Base-by-base conservation (phyloP, 148 eudicot species). In the Pouteria glomerata region DNA sequence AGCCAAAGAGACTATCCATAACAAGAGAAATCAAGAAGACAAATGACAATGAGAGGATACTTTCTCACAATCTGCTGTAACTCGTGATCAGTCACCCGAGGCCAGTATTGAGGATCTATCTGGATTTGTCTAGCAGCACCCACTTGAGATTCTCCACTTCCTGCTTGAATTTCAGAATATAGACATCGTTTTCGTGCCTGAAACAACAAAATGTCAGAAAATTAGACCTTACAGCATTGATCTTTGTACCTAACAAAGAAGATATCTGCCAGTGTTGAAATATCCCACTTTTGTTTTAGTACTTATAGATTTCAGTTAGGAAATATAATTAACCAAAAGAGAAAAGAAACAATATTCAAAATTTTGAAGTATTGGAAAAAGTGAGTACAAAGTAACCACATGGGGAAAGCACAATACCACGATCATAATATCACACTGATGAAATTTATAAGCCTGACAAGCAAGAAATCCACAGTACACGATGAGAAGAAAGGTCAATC, bases 161-260 rank as follows among this genome's bases (percentile, higher is more conserved):
- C 71, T 24, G 27, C 51, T 55, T 75, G 79, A 69, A 55, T 62
- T 76, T 79, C 87, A 50, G 71, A 62, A 60, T 72, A 53, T 31
- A 78, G 72, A 52, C 81, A 68, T 27, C 62, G 74, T 29, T 71
- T 81, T 12, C 84, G 78, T 66, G 80, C 84, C 85, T 82, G 80
- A 74, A 70, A 71, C 68, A 48, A 30, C 12, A 45, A 50, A 24
- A n/a, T 13, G 58, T 24, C 8, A 21, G 19, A 31, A 23, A 60
- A 44, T 45, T 6, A 57, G 66, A 71, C 41, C 13, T 62, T 61
- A 64, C 19, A 62, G 39, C 3, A 29, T 65, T 18, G 15, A 31
- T 68, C 47, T 19, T 51, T 27, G 6, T 12, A 29, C 66, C 42
- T 16, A 1, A 58, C 3, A 16, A 30, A 44, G 19, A 21, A 45